Percentiles rank a stretch among this genome's conserved stretches.
These are phyloP conservation scores for Solanum bukasovii DNA, from an alignment of 257 asterid genomes.

Conservation along the genomic window DNA sequence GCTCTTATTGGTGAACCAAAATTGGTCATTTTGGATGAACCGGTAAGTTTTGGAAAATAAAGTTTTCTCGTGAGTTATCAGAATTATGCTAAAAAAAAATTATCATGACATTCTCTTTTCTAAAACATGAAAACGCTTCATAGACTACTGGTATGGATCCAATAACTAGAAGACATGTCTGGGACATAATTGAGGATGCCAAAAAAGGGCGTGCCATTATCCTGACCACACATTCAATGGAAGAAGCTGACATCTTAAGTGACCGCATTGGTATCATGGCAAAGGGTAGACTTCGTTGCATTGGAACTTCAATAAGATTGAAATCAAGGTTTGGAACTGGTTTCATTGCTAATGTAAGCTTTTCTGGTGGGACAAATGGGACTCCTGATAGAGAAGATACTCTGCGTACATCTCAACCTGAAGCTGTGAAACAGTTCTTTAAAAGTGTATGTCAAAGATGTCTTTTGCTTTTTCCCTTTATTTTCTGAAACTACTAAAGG, in stretches of 20 bases:
- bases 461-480: not conserved
- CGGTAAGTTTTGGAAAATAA: constrained; percentile 37
- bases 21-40: constrained; percentile 78
- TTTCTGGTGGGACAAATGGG: constrained; percentile 39
- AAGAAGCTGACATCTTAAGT: constrained; percentile 88
- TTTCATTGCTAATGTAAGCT: constrained; percentile 75
- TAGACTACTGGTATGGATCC: constrained; percentile 99
- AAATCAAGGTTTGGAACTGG: constrained; percentile 90
- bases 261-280: constrained; percentile 96
- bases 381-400: constrained; percentile 33
- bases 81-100: not conserved
- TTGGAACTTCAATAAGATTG: constrained; percentile 91
- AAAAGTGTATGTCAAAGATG: constrained; percentile 41
- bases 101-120: not conserved
- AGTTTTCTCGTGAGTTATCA: not conserved
- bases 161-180: constrained; percentile 79
- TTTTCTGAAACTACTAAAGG: not conserved
- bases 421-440: constrained; percentile 69
- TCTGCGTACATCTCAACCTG: constrained; percentile 24
- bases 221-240: constrained; percentile 96
- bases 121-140: not conserved
- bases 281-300: constrained; percentile 93
- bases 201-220: constrained; percentile 86
- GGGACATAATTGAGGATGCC: constrained; percentile 89
- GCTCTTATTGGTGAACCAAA: constrained; percentile 90